These are phyloP conservation scores for Puccinia horiana DNA, from an alignment of 1,284 basidiomycete species.

Conservation along the genomic window DNA sequence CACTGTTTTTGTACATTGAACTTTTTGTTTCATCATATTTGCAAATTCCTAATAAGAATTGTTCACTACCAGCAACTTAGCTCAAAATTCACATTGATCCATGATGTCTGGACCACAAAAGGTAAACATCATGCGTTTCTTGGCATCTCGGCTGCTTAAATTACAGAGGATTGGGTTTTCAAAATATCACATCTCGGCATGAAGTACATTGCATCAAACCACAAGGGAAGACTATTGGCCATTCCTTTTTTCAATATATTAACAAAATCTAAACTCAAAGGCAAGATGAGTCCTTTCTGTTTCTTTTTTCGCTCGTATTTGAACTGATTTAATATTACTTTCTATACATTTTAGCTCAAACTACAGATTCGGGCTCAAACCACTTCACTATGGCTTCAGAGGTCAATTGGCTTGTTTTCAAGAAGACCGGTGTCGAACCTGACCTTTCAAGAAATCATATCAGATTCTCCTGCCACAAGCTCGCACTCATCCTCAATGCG, in stretches of 20 bases:
- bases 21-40: neutral
- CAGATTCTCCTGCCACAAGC: neutral
- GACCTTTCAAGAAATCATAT: neutral
- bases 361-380: no score
- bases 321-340: neutral
- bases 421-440: neutral
- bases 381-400: no score
- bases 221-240: neutral
- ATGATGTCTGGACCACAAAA: slow-evolving; percentile 28
- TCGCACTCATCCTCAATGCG: neutral
- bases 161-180: neutral
- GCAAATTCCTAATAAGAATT: neutral
- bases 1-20: no score
- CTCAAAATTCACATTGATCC: no score
- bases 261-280: neutral
- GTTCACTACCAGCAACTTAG: neutral
- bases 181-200: neutral
- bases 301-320: neutral
- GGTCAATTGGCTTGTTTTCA: no score
- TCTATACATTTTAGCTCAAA: no score
- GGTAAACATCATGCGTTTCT: neutral
- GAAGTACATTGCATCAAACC: neutral
- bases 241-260: neutral
- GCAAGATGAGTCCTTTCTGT: neutral
- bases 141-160: slow-evolving; percentile 7